A percentile compares a stretch with the other conserved stretches of the same genome.
Conservation (phyloP, 805 yeast species). For the Pichia kluyveri region DNA sequence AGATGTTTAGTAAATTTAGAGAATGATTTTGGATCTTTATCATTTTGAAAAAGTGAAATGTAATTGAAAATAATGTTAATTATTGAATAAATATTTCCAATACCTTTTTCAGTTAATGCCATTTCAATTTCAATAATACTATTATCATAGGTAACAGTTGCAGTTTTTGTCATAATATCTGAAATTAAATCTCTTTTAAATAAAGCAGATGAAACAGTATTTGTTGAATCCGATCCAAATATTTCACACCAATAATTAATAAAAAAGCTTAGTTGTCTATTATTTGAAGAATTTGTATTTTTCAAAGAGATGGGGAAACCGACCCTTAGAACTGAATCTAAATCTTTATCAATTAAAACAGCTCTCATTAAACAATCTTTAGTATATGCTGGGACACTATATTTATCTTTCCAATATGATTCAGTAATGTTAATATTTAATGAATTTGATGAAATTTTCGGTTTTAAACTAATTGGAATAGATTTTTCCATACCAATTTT, state of each 20-base stretch:
- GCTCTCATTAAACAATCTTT: constrained; percentile 16
- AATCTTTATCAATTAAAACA: constrained; percentile 29
- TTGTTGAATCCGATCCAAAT: constrained; percentile 53
- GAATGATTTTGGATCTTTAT: background rate
- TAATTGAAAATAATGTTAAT: constrained; percentile 28
- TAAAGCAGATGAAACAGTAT: constrained; percentile 38
- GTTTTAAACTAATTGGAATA: background rate
- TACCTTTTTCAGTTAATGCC: constrained; percentile 38
- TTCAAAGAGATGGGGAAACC: constrained; percentile 26
- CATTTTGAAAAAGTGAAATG: constrained; percentile 12
- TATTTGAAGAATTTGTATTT: constrained; percentile 4
- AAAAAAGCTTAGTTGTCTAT: constrained; percentile 22
- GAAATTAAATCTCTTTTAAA: constrained; percentile 27
- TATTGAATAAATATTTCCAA: constrained; percentile 27
- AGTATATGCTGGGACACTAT: constrained; percentile 19
- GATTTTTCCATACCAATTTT: constrained; percentile 17
- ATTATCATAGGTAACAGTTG: constrained; percentile 13
- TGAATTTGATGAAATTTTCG: background rate
- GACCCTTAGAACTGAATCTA: constrained; percentile 33
- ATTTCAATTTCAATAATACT: constrained; percentile 38
- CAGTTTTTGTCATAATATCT: constrained; percentile 31
- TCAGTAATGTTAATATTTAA: constrained; percentile 6
- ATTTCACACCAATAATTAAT: constrained; percentile 44
- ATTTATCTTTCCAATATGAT: constrained; percentile 16
- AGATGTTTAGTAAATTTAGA: constrained; percentile 18